phyloP scores from a whole-genome alignment of 768 basidiomycete species.

The Boletus eberwhitei region DNA sequence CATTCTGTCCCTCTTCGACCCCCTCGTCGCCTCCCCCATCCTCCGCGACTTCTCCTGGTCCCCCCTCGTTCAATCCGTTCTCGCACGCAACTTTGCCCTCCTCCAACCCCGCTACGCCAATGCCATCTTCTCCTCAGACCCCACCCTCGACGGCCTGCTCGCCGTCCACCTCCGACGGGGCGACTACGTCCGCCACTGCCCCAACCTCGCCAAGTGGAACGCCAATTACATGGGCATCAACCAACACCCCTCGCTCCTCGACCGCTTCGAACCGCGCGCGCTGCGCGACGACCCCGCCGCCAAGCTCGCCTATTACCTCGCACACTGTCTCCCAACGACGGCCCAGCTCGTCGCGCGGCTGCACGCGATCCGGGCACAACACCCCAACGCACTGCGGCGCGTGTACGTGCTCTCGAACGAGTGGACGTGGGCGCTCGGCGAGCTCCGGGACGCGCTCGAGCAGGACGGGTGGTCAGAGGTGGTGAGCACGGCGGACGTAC shows the following conservation, averaged over 20 bases:
- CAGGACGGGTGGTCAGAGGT: slow-evolving; percentile 52
- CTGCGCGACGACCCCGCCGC: slow-evolving; percentile 3
- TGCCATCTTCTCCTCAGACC: slow-evolving; percentile 16
- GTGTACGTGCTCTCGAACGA: slow-evolving; percentile 54
- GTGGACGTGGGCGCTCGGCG: slow-evolving; percentile 41
- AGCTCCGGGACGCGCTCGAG: slow-evolving; percentile 36
- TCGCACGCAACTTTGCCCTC: slow-evolving; percentile 47
- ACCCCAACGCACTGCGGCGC: slow-evolving; percentile 22
- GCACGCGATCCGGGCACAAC: slow-evolving; percentile 33
- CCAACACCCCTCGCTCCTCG: slow-evolving; percentile 37
- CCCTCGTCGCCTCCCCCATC: slow-evolving; percentile 46
- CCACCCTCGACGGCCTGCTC: slow-evolving; percentile 41
- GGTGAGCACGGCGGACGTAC: slow-evolving; percentile 39
- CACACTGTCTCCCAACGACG: slow-evolving; percentile 41
- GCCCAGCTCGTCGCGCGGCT: slow-evolving; percentile 41
- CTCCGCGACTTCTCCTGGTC: slow-evolving; percentile 52
- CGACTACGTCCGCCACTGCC: slow-evolving; percentile 58
- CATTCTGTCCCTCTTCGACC: slow-evolving; percentile 41
- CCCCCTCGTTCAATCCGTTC: slow-evolving; percentile 45
- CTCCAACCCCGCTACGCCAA: slow-evolving; percentile 35
- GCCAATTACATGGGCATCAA: slow-evolving; percentile 50
- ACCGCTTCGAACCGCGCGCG: slow-evolving; percentile 37
- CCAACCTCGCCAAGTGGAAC: slow-evolving; percentile 44
- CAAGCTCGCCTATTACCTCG: slow-evolving; percentile 10
- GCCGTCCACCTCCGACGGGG: slow-evolving; percentile 58